Percentiles rank a stretch among this genome's conserved stretches.
These are phyloP conservation scores for Nephromyces sp. DNA, from an alignment of 169 alveolate species.

Conservation along the genomic window DNA sequence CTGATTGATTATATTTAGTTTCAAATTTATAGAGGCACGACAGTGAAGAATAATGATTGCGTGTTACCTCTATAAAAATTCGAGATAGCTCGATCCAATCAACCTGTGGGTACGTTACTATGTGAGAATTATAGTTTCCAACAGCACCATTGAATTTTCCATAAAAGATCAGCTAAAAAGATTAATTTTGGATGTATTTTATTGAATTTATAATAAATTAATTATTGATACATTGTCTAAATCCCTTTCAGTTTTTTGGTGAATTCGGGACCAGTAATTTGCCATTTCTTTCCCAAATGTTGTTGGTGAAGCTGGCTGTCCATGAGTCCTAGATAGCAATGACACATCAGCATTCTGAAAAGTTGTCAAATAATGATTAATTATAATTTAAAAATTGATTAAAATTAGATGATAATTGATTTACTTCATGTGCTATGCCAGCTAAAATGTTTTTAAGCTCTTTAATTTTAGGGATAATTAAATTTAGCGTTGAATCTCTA, in stretches of 20 bases:
- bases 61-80: slow-evolving; percentile 15
- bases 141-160: slow-evolving; percentile 94
- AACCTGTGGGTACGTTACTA: slow-evolving; percentile 70
- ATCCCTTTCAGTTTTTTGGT: slow-evolving; percentile 20
- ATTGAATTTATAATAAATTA: not conserved
- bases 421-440: not conserved
- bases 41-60: not conserved
- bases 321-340: slow-evolving; percentile 88
- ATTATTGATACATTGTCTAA: not conserved
- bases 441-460: not conserved
- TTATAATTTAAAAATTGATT: not conserved
- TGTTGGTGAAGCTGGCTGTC: slow-evolving; percentile 93
- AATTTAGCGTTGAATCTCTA: not conserved
- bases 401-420: not conserved
- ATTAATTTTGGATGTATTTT: not conserved
- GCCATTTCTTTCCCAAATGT: slow-evolving; percentile 75
- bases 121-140: slow-evolving; percentile 86
- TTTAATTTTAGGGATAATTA: slow-evolving; percentile 2
- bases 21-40: not conserved
- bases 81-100: slow-evolving; percentile 68
- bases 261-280: not conserved
- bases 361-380: not conserved
- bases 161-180: slow-evolving; percentile 44
- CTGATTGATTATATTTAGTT: not conserved
- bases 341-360: slow-evolving; percentile 67